Evolutionary conservation across 441 rosid species (phyloP).

Genomic region (Gossypium schwendimanii): DNA sequence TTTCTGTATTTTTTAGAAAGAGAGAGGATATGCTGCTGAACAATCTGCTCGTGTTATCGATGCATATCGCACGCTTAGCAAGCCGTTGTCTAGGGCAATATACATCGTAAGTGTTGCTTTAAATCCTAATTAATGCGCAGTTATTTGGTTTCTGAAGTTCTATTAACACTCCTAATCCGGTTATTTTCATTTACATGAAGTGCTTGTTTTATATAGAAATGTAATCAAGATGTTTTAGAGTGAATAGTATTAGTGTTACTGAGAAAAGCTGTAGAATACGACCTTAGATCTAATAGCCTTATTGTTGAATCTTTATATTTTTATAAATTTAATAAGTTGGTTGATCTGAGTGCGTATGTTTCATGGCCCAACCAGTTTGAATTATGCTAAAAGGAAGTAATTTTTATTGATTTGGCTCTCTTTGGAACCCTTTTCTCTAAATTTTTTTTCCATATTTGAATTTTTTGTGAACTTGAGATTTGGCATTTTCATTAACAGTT

Average conservation of each 20-base stretch:
- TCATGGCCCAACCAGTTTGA: neutral
- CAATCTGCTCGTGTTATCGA: slow-evolving; percentile 83
- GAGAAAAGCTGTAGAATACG: neutral
- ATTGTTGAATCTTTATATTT: neutral
- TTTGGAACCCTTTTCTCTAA: neutral
- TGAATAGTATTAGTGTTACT: neutral
- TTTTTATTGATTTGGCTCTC: slow-evolving; percentile 11
- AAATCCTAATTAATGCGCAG: neutral
- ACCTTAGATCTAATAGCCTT: neutral
- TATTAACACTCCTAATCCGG: neutral
- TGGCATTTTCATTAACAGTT: slow-evolving; percentile 32
- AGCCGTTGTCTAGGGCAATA: slow-evolving; percentile 60
- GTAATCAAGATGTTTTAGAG: neutral
- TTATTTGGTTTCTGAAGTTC: neutral
- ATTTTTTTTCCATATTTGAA: neutral
- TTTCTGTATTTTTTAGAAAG: slow-evolving; percentile 40
- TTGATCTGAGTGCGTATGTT: neutral
- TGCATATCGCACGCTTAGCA: slow-evolving; percentile 64
- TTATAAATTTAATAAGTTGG: neutral
- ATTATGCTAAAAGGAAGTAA: neutral
- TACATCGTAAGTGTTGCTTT: slow-evolving; percentile 54
- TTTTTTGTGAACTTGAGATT: neutral
- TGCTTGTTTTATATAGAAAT: neutral
- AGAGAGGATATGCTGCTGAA: slow-evolving; percentile 73
- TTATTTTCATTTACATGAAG: slow-evolving; percentile 1